Evolutionary conservation across 371 early-diverging fungal species (phyloP), one percentile per base, ranked within the genome.

Genomic region (Zychaea mexicana): DNA sequence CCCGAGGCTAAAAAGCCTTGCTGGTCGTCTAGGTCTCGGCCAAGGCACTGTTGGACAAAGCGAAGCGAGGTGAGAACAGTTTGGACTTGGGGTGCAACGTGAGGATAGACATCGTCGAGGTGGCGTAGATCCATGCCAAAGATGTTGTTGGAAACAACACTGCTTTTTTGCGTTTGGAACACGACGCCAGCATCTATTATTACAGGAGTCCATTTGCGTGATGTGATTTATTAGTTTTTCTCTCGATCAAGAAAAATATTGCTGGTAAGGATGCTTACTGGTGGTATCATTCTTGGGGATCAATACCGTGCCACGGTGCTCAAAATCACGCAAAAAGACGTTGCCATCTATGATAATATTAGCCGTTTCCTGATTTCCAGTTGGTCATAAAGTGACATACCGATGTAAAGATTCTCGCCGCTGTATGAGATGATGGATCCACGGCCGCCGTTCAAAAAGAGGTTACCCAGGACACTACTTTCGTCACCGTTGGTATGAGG

Each of bases 121-220:
- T 74, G 64, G 17, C 80, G 73, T 7, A 79, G 36, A 57, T 79
- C 80, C 68, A 79, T 77, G 12, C 80, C 80, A 68, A 79, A 77
- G 39, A 79, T 79, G 52, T 79, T 79, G 62, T 79, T 77, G 22
- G 75, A 70, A 15, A 79, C 63, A 3, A 77, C 63, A 58, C 77
- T 77, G 59, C 66, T 70, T 27, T 71, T 71, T 61, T 77, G 75
- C 0, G 70, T 67, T 17, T 76, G 68, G 49, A 79, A 73, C 7
- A 74, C 33, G 21, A 79, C 57, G 28, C 75, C 77, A 36, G 73
- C 42, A 36, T 79, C 77, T 74, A 60, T 42, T 38, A 42, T 42
- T 17, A 33, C n/a, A n/a, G n/a, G n/a, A n/a, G n/a, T n/a, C n/a
- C n/a, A n/a, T n/a, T n/a, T n/a, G n/a, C n/a, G n/a, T n/a, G n/a